Evolutionary conservation across 78 protist genomes (phyloP).

Genomic region (Dictyostelium discoideum): dicty_2.7 NC_007091.3:2043501-2044000

Average conservation of each 20-base stretch:
- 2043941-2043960: no score
- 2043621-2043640: background rate
- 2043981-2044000: background rate
- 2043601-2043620: background rate
- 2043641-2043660: background rate
- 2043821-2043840: no score
- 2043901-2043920: no score
- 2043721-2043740: conserved; percentile 18
- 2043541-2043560: background rate
- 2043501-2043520: no score
- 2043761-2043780: no score
- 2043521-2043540: background rate
- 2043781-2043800: no score
- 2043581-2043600: background rate
- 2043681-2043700: background rate
- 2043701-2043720: conserved; percentile 27
- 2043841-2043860: no score
- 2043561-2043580: background rate
- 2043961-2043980: background rate
- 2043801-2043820: no score
- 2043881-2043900: no score
- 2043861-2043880: no score
- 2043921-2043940: no score
- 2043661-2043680: conserved; percentile 2
- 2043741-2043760: no score